Evolutionary conservation across 352 stramenopile genomes (phyloP), one percentile per base, ranked within the genome.

Genomic region (Pythium pyrilobum): DNA sequence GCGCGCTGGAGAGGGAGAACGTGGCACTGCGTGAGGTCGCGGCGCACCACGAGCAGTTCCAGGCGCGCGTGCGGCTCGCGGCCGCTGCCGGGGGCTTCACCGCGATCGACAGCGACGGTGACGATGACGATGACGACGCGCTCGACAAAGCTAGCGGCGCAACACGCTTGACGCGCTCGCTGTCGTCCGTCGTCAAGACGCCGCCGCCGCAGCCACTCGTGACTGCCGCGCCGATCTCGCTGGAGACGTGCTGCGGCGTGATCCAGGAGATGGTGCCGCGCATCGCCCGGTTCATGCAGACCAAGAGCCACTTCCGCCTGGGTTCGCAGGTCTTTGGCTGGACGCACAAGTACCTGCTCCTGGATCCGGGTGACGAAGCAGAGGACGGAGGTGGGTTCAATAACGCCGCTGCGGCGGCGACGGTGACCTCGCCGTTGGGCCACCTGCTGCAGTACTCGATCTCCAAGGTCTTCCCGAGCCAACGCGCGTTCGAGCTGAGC

Each of bases 371-470:
- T n/a, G n/a, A n/a, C n/a, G n/a, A n/a, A n/a, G n/a, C n/a, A n/a
- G n/a, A n/a, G n/a, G n/a, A n/a, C n/a, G n/a, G n/a, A n/a, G n/a
- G n/a, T n/a, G n/a, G n/a, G n/a, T n/a, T n/a, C n/a, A n/a, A n/a
- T n/a, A n/a, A n/a, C n/a, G n/a, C n/a, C n/a, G n/a, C n/a, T n/a
- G 7, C 24, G 34, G 15, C 16, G 38, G 29, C 8, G 21, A 11
- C 21, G 10, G 6, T 6, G 38, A 28, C 9, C 8, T 20, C 24
- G 2, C 34, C 23, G 20, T 37, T 8, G 9, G 67, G 54, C 12
- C 44, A 65, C 11, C 66, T 64, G 23, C 52, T 87, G 21, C 77
- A 85, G 44, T 89, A 87, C 32, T 76, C 75, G 23, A 63, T 89
- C 23, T 70, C 81, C 34, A 89, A 89, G 55, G 42, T 66, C 20